Evolutionary conservation across 2,329 filamentous ascomycete genomes (phyloP).

Genomic region (Penicillium rolfsii): DNA sequence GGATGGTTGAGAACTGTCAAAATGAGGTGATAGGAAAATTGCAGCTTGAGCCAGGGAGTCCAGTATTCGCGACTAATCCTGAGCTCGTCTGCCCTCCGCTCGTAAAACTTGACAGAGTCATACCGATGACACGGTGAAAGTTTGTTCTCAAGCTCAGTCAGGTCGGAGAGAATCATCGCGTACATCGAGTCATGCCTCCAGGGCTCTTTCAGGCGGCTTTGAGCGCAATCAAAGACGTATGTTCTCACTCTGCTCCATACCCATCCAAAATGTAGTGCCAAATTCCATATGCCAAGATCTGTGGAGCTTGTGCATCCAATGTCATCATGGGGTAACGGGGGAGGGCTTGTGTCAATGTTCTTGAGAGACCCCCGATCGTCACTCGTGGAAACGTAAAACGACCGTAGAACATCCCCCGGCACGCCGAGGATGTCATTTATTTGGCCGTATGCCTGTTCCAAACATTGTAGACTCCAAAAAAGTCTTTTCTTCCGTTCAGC

Average conservation of each 20-base stretch:
- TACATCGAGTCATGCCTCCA: slow-evolving; percentile 59
- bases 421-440: slow-evolving; percentile 51
- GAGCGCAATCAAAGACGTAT: slow-evolving; percentile 55
- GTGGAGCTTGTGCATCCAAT: slow-evolving; percentile 47
- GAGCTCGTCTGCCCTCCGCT: slow-evolving; percentile 53
- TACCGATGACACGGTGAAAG: slow-evolving; percentile 57
- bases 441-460: slow-evolving; percentile 56
- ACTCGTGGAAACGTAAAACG: slow-evolving; percentile 33
- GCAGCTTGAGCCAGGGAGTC: slow-evolving; percentile 57
- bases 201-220: slow-evolving; percentile 54
- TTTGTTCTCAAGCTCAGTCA: slow-evolving; percentile 54
- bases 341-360: slow-evolving; percentile 41
- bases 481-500: slow-evolving; percentile 54
- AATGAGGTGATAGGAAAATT: slow-evolving; percentile 59
- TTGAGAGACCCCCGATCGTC: slow-evolving; percentile 24
- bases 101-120: slow-evolving; percentile 57
- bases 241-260: slow-evolving; percentile 53
- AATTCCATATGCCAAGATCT: slow-evolving; percentile 57
- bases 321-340: slow-evolving; percentile 51
- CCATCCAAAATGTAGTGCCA: slow-evolving; percentile 55
- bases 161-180: slow-evolving; percentile 54
- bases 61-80: slow-evolving; percentile 54
- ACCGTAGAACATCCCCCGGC: slow-evolving; percentile 48
- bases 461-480: slow-evolving; percentile 57
- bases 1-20: slow-evolving; percentile 58